Evolutionary conservation across 2,329 filamentous ascomycete species (phyloP), one percentile per base, ranked within the genome.

Genomic region (Hymenotorrendiella dingleyae): DNA sequence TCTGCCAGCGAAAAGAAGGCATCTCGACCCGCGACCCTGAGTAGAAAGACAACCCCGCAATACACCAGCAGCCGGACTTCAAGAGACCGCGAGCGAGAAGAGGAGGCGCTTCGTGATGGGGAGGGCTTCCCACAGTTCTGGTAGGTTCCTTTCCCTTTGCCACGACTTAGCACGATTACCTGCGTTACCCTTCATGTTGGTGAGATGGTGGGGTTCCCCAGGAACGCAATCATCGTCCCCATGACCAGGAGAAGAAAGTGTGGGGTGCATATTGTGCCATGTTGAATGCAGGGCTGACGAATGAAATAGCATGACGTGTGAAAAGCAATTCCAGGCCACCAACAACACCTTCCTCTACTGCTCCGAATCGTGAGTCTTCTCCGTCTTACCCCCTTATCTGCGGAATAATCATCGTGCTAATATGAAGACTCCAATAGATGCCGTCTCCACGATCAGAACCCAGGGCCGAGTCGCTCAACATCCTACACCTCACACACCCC

Each of bases 81-180:
- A 32, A 37, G 48, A 42, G 38, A 52, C 16, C 26, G 49, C 32
- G 47, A 52, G n/a, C 28, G 49, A 21, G 49, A 54, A n/a, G 54
- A 53, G 1, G 46, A 52, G 7, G 32, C 43, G n/a, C 45, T 46
- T 22, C 41, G 54, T 21, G 57, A 80, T 17, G 67, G 75, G 42
- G 78, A 82, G 56, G 78, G 73, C 61, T 82, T 82, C 49, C 78
- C 78, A 17, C 77, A 81, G 58, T 82, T 70, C 57, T 82, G 78
- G 78, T 82, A 71, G 45, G 76, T 72, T 17, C 17, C 20, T 35
- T 32, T 28, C 14, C 10, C 41, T 48, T 38, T 19, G n/a, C 24
- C 33, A 40, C 40, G 29, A 30, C 40, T 43, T 27, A 27, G 30
- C 35, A 46, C 36, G 41, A 36, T 38, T 28, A 10, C 12, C 20